Conservation (phyloP, 2,329 filamentous ascomycete genomes). For the Sphaerulina populicola region DNA sequence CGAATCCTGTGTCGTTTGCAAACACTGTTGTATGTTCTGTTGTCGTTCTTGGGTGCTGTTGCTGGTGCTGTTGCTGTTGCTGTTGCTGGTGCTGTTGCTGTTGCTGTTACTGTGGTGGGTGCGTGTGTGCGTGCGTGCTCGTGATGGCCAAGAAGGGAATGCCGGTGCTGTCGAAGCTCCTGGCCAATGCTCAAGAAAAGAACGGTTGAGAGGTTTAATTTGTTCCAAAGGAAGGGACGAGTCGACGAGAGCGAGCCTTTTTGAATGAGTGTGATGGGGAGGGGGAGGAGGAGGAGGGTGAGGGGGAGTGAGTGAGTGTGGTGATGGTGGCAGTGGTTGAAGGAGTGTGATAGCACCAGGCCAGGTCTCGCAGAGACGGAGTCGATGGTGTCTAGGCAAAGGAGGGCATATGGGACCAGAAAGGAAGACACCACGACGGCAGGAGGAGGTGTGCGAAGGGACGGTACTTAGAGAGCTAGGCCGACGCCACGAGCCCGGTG, state of each 20-base stretch:
- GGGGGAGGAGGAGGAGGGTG: background rate
- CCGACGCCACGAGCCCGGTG: constrained; percentile 14
- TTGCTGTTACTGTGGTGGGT: too few species aligned
- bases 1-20: constrained; percentile 8
- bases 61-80: too few species aligned
- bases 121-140: too few species aligned
- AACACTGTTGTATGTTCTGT: background rate
- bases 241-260: constrained; percentile 18
- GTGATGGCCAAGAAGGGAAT: constrained; percentile 3
- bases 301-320: background rate
- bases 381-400: constrained; percentile 13
- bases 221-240: constrained; percentile 21
- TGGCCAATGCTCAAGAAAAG: constrained; percentile 9
- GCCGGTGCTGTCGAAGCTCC: constrained; percentile 14
- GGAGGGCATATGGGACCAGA: constrained; percentile 18
- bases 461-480: constrained; percentile 17
- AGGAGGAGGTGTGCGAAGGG: constrained; percentile 14
- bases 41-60: constrained; percentile 3
- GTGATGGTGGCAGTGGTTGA: constrained; percentile 20
- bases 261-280: background rate
- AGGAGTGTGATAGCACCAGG: constrained; percentile 25
- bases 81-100: too few species aligned
- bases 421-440: constrained; percentile 9
- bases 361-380: constrained; percentile 26
- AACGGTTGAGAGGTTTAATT: constrained; percentile 1